Base-by-base conservation (phyloP, 1,284 basidiomycete genomes). In the Cryptococcus floricola region DNA sequence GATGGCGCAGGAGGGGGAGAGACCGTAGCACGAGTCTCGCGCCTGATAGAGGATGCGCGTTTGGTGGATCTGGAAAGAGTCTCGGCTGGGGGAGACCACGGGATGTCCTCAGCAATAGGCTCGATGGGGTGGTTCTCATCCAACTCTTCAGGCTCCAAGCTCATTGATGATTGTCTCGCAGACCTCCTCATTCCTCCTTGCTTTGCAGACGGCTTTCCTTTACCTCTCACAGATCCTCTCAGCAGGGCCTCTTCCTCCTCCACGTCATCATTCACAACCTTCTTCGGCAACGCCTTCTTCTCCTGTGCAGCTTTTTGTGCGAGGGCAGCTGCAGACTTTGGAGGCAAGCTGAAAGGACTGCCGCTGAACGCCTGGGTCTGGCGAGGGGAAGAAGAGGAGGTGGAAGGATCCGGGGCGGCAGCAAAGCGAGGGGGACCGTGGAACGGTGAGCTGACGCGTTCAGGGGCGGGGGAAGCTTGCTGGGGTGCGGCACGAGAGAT, bases 401-500 rank as follows among this genome's bases (percentile, higher is more conserved):
- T n/a, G 12, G 54, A 53, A 49, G 50, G 42, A 43, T 31, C 18
- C 13, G 31, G 31, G 12, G 54, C 45, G 19, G 37, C 53, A 47
- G 72, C 67, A 60, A 75, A 75, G 42, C 68, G 61, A 3, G 73
- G 73, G 23, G 73, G 73, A 5, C 73, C 73, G 9, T 67, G 53
- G 56, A 75, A 75, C 0, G 72, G 71, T 16, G 68, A 67, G 9
- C 55, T 34, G 39, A 51, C 39, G 41, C 41, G 43, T 42, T 46
- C 25, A 14, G 48, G 28, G 31, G 51, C 19, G 41, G 50, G 57
- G 16, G 64, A 55, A 39, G 52, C 51, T 25, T 58, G 16, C 19
- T 58, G 16, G 0, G 60, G 55, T 4, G 55, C 45, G 37, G 50
- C 53, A 12, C 57, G 57, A 31, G 53, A 50, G 38, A 54, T 55